Evolutionary conservation across 163 green algal genomes (phyloP).

Genomic region (Chloromonas sp.): DNA sequence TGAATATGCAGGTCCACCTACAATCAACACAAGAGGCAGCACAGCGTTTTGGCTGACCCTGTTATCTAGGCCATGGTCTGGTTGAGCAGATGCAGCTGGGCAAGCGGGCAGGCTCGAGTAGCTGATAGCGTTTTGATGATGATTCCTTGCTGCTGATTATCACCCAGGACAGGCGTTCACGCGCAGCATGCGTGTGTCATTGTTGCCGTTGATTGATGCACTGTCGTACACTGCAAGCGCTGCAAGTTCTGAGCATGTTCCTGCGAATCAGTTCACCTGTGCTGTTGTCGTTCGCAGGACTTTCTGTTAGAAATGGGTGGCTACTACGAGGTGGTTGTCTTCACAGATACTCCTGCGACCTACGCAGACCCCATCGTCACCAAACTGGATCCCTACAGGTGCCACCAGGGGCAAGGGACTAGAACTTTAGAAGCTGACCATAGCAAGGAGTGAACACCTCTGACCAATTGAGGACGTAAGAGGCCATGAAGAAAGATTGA

Average conservation of each 20-base stretch:
- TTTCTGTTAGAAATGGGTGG: conserved; percentile 75
- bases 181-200: no score
- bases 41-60: neutral
- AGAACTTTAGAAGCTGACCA: no score
- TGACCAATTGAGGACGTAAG: no score
- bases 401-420: neutral
- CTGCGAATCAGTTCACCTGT: neutral
- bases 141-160: no score
- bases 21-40: no score
- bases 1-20: neutral
- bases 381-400: conserved; percentile 79
- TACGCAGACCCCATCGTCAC: conserved; percentile 96
- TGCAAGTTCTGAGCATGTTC: neutral
- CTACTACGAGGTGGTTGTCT: conserved; percentile 95
- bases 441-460: no score
- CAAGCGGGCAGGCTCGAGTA: no score
- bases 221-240: neutral
- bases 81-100: no score
- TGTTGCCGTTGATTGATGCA: neutral
- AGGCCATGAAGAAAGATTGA: no score
- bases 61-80: neutral
- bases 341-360: conserved; percentile 81
- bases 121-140: no score
- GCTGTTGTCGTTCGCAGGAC: conserved; percentile 15
- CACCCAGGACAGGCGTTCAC: no score